Conservation (phyloP, 352 stramenopile genomes). For the Globisporangium rhizosaccharum region DNA sequence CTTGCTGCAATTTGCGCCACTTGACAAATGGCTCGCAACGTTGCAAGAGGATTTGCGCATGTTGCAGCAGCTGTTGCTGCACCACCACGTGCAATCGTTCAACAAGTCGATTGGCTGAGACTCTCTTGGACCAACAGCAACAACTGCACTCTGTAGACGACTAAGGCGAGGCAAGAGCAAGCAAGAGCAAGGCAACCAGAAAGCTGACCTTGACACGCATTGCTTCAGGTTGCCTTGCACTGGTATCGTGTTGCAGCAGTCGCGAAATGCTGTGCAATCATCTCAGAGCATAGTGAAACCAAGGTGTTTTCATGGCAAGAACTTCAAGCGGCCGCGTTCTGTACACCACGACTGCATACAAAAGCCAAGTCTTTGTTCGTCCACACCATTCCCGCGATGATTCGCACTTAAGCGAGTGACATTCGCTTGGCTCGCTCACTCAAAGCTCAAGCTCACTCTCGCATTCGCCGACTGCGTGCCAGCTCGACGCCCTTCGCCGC, state of each 20-base stretch:
- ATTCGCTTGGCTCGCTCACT: not conserved
- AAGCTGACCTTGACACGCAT: not conserved
- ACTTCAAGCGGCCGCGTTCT: not conserved
- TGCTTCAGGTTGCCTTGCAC: too few species aligned
- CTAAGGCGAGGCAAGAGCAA: too few species aligned
- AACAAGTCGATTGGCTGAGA: too few species aligned
- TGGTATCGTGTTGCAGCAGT: too few species aligned
- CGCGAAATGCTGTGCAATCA: conserved; percentile 1
- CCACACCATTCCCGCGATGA: conserved; percentile 4
- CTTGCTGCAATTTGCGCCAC: too few species aligned
- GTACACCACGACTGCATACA: not conserved
- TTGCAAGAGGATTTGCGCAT: too few species aligned
- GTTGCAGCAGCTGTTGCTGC: too few species aligned
- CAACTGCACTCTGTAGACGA: too few species aligned
- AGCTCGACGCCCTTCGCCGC: not conserved
- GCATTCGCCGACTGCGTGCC: conserved; percentile 1
- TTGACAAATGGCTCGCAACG: not conserved
- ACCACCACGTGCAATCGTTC: too few species aligned
- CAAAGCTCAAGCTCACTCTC: not conserved
- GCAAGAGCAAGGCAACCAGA: not conserved
- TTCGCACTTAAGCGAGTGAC: too few species aligned
- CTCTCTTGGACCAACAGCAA: too few species aligned
- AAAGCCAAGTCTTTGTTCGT: conserved; percentile 5
- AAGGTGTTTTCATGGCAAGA: not conserved
- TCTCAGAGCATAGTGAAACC: not conserved